Percentiles rank a stretch among this genome's conserved stretches.
Evolutionary conservation across 805 yeast genomes (phyloP).

Genomic region (Kodamaea kaohsiungensis): DNA sequence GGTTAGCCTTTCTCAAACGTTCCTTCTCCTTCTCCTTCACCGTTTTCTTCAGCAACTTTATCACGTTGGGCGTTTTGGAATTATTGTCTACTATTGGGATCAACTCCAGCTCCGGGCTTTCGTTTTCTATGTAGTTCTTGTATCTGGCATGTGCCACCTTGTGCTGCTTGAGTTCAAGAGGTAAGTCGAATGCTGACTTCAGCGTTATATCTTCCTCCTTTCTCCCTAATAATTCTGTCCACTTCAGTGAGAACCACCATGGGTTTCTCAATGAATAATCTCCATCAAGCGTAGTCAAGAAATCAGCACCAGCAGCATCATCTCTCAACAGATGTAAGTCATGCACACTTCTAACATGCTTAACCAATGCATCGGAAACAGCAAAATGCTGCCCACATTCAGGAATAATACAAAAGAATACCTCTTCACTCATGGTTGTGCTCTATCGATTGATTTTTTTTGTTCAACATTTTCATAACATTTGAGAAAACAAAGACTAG

Average conservation of each 20-base stretch:
- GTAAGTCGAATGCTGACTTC: conserved; percentile 23
- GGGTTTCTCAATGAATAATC: conserved; percentile 39
- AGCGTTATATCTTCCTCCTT: conserved; percentile 14
- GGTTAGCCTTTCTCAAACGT: conserved; percentile 9
- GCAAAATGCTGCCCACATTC: conserved; percentile 64
- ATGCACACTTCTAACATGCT: conserved; percentile 64
- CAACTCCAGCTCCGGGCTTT: conserved; percentile 7
- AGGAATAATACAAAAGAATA: conserved; percentile 61
- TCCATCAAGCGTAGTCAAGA: conserved; percentile 26
- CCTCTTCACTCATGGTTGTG: conserved; percentile 66
- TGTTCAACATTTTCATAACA: not conserved
- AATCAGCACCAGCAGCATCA: conserved; percentile 25
- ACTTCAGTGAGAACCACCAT: conserved; percentile 38
- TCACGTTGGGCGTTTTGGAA: conserved; percentile 7
- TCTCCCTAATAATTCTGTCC: conserved; percentile 3
- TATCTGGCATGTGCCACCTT: conserved; percentile 36
- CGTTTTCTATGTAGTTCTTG: conserved; percentile 16
- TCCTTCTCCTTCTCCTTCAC: conserved; percentile 7
- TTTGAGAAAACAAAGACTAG: not conserved
- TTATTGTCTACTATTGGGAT: conserved; percentile 6
- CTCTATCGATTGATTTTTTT: conserved; percentile 29
- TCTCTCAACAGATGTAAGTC: conserved; percentile 45
- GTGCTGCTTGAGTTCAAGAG: conserved; percentile 34
- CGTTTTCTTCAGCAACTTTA: conserved; percentile 8
- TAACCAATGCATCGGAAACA: conserved; percentile 60